Evolutionary conservation across 345 rosid species (phyloP), one percentile per base, ranked within the genome.

Genomic region (Citrus cavaleriei): DNA sequence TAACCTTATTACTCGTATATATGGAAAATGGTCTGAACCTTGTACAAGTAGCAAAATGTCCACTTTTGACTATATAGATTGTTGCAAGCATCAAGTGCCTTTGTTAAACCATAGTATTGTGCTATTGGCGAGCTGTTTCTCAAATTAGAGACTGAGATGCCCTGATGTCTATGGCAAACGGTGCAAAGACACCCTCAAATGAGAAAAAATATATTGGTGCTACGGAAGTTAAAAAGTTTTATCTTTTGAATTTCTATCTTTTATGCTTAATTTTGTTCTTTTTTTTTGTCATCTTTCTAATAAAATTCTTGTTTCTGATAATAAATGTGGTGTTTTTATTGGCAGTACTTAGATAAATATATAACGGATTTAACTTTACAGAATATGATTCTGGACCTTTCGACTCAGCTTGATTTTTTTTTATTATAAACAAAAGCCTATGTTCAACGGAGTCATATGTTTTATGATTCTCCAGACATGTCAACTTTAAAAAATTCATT

Each of bases 381-480:
- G 38, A 46, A 74, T 55, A 60, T 61, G 25, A 5, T 74, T 40
- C 14, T 60, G 68, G 21, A 27, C 28, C 27, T 28, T 42, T 61
- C 54, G 28, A 19, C 64, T 28, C 70, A 22, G 78, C 38, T 60
- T 77, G 22, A 75, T 74, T 28, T 38, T 78, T 57, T 68, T 4
- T 62, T 24, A 55, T 19, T 54, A 35, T 27, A 57, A 58, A 57
- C 38, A 68, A 37, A 76, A 61, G 32, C 10, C 40, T 40, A 67
- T 77, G 24, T 66, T 66, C 19, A 2, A 66, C 30, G 61, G 49
- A 24, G 38, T 25, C 22, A 10, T 18, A 21, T 75, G 30, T 60
- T 57, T 58, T 35, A 37, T 62, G 24, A 68, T 69, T 35, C 75
- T 69, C 25, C 32, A 22, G 57, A 55, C 46, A 72, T 61, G 40